Percentiles rank a stretch among this genome's conserved stretches.
Evolutionary conservation across 2,329 filamentous ascomycete genomes (phyloP).

Genomic region (Phialophora verrucosa): DNA sequence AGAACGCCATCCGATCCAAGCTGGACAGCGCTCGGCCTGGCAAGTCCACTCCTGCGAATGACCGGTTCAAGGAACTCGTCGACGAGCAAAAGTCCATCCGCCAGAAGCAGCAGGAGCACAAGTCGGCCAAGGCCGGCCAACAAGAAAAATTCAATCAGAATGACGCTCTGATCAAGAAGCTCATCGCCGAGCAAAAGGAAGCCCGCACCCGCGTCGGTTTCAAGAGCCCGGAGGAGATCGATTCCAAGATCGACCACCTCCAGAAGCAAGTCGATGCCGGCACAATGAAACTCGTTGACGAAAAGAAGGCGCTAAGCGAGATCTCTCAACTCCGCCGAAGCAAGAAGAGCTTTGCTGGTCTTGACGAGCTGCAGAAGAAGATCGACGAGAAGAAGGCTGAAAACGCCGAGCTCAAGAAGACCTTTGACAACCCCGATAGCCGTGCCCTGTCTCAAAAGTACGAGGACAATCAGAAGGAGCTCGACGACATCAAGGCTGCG

Average conservation of each 20-base stretch:
- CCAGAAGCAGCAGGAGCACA: constrained; percentile 84
- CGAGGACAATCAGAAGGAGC: constrained; percentile 80
- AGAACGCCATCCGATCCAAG: constrained; percentile 89
- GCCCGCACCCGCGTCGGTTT: constrained; percentile 79
- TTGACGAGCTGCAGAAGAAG: constrained; percentile 83
- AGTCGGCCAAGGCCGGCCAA: constrained; percentile 76
- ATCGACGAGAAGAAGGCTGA: constrained; percentile 87
- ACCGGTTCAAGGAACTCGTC: constrained; percentile 76
- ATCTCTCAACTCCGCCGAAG: constrained; percentile 83
- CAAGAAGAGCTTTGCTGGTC: constrained; percentile 85
- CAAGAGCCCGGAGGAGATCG: constrained; percentile 87
- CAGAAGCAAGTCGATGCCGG: constrained; percentile 87
- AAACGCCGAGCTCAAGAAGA: constrained; percentile 87
- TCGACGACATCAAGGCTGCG: constrained; percentile 88
- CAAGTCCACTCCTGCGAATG: constrained; percentile 78
- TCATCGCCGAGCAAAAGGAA: constrained; percentile 84
- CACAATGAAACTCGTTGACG: constrained; percentile 93
- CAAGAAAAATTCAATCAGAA: constrained; percentile 91
- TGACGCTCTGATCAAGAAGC: constrained; percentile 84
- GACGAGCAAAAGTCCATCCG: constrained; percentile 80
- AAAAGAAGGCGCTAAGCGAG: constrained; percentile 89
- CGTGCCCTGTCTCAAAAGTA: constrained; percentile 88
- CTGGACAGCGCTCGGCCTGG: constrained; percentile 79
- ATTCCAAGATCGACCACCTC: constrained; percentile 78
- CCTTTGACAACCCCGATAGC: constrained; percentile 86